Evolutionary conservation across 2,329 filamentous ascomycete genomes (phyloP).

Genomic region (Talaromyces sp.): DNA sequence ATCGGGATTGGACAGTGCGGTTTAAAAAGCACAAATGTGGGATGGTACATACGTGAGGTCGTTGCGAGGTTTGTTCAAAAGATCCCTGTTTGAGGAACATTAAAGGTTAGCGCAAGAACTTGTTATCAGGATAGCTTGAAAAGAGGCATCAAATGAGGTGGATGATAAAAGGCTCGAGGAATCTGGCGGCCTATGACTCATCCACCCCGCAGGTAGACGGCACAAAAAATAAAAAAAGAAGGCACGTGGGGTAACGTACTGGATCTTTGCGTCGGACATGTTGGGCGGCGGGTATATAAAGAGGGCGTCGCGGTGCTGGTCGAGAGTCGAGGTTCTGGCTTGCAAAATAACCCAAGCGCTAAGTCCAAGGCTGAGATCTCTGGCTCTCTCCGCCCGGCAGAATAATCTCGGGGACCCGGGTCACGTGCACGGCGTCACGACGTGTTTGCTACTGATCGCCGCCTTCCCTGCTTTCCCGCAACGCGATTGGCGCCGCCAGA

Average conservation of each 20-base stretch:
- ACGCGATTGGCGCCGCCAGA: constrained; percentile 31
- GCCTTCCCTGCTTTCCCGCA: no score
- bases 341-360: constrained; percentile 1
- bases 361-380: neutral
- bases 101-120: constrained; percentile 23
- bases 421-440: constrained; percentile 23
- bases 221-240: neutral
- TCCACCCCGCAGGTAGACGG: constrained; percentile 1
- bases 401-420: neutral
- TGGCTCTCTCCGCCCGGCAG: constrained; percentile 10
- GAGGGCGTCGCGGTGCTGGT: constrained; percentile 7
- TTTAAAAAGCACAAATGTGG: constrained; percentile 3
- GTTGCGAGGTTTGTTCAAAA: constrained; percentile 78
- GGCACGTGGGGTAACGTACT: constrained; percentile 45
- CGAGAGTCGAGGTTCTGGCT: neutral
- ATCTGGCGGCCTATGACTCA: constrained; percentile 13
- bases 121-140: constrained; percentile 8
- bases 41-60: constrained; percentile 72
- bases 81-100: constrained; percentile 55
- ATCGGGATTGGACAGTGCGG: constrained; percentile 9
- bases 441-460: constrained; percentile 1
- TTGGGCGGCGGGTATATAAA: constrained; percentile 17
- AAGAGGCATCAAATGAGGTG: constrained; percentile 9
- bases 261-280: constrained; percentile 67
- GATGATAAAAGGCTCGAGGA: neutral